Evolutionary conservation across 176 grass and related monocot species (phyloP), one percentile per base, ranked within the genome.

Genomic region (Raddia guianensis): DNA sequence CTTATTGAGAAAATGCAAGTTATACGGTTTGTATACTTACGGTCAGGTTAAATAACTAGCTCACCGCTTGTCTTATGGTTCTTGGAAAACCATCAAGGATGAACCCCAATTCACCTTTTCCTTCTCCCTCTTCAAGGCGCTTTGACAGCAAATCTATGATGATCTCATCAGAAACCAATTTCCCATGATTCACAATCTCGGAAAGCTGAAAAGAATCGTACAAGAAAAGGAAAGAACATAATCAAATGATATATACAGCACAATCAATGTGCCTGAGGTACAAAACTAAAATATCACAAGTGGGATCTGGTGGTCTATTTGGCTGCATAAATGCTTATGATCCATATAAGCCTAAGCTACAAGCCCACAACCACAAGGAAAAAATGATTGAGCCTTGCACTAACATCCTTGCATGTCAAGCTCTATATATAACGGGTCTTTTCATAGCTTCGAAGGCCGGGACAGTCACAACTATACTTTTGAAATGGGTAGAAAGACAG

Each of bases 11-110:
- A 69, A 37, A 83, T 47, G 79, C 79, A 74, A 80, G 58, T 53
- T 59, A 80, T 80, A 21, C 85, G 49, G 52, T 73, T 69, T 76
- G 71, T 48, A 66, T 83, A 87, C 86, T 93, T 90, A 90, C 75
- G 5, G 73, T 73, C 58, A 79, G 66, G 78, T 77, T 6, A 91
- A 79, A 71, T 83, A 85, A 86, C 79, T 91, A 88, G 86, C 93
- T 99, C 77, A 99, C 96, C 91, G 92, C 96, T 99, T 95, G 93
- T 90, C 84, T 93, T 82, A 91, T 87, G n/a, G 96, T 99, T 66
- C 93, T 87, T 43, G 96, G 96, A 76, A 99, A 99, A 20, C 96
- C 96, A 84, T 95, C 93, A 66, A 99, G 93, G 78, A 95, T 99
- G 79, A 99, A 99, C 7, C 93, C 96, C n/a, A 90, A 77, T 86